phyloP scores from a whole-genome alignment of 306 rosid genomes.

The Pyrus pyrifolia region DNA sequence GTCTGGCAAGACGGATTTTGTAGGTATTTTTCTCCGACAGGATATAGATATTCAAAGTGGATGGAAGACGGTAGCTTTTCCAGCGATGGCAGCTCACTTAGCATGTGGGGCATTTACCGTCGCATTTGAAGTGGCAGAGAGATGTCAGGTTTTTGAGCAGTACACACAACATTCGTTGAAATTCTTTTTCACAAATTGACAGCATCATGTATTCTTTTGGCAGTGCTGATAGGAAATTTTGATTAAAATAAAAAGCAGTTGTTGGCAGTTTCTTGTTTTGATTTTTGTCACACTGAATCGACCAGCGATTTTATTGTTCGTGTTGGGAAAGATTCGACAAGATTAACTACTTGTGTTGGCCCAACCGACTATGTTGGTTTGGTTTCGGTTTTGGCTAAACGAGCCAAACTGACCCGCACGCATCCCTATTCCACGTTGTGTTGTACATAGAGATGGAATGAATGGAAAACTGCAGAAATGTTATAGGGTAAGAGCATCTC shows the following conservation, averaged over 20 bases:
- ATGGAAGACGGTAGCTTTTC: slow-evolving; percentile 25
- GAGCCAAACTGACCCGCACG: no score
- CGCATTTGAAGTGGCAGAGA: slow-evolving; percentile 30
- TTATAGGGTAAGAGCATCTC: no score
- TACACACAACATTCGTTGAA: slow-evolving; percentile 28
- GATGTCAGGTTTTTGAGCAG: slow-evolving; percentile 23
- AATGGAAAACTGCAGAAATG: no score
- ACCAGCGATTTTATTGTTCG: not conserved
- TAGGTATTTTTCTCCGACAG: slow-evolving; percentile 26
- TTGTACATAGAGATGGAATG: no score
- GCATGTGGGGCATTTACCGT: slow-evolving; percentile 27
- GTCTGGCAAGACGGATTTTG: not conserved
- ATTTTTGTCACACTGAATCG: not conserved
- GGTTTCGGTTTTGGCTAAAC: no score
- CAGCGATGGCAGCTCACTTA: slow-evolving; percentile 27
- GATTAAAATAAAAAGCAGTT: slow-evolving; percentile 31
- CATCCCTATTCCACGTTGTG: no score
- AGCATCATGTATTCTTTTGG: slow-evolving; percentile 44
- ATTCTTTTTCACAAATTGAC: slow-evolving; percentile 26
- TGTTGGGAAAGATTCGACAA: no score
- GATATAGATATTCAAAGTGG: slow-evolving; percentile 29
- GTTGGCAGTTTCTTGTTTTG: not conserved
- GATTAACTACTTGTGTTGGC: no score
- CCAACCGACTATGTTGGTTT: no score
- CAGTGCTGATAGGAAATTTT: slow-evolving; percentile 24